Evolutionary conservation across 73 alveolate genomes (phyloP).

Genomic region (Blepharisma japonicum): DNA sequence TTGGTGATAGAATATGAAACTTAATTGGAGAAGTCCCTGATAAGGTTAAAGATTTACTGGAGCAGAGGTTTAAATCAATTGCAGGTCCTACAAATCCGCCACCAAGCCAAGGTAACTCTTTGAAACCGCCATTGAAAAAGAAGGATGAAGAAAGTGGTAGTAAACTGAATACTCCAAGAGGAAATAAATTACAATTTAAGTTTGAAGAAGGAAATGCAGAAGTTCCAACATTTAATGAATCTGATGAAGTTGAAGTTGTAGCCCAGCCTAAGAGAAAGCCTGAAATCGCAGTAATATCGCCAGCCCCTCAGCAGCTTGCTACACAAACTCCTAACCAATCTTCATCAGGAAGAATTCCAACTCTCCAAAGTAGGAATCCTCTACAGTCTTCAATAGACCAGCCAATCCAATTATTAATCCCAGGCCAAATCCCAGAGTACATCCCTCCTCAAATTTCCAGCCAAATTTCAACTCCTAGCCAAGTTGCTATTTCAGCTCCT

Average conservation of each 20-base stretch:
- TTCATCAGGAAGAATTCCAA: neutral
- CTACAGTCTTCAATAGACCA: too few species aligned
- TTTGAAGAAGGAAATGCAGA: neutral
- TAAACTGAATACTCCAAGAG: neutral
- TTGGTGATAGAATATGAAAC: constrained; percentile 47
- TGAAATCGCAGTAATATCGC: neutral
- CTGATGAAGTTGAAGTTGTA: neutral
- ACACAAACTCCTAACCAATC: neutral
- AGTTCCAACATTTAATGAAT: neutral
- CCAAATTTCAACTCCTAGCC: too few species aligned
- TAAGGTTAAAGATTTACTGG: constrained; percentile 47
- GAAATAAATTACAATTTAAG: neutral
- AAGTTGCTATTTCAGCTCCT: too few species aligned
- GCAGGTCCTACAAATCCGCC: neutral
- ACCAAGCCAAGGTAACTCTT: neutral
- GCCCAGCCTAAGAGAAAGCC: neutral
- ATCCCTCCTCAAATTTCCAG: too few species aligned
- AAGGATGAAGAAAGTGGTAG: neutral
- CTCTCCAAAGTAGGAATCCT: neutral
- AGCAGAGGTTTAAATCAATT: constrained; percentile 42
- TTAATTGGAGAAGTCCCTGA: constrained; percentile 50
- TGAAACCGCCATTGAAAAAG: neutral
- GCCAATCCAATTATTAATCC: too few species aligned
- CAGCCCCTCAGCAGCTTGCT: neutral
- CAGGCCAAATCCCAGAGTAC: too few species aligned